Conservation (phyloP, 2,329 filamentous ascomycete species). For the Xylariomycetidae sp. region DNA sequence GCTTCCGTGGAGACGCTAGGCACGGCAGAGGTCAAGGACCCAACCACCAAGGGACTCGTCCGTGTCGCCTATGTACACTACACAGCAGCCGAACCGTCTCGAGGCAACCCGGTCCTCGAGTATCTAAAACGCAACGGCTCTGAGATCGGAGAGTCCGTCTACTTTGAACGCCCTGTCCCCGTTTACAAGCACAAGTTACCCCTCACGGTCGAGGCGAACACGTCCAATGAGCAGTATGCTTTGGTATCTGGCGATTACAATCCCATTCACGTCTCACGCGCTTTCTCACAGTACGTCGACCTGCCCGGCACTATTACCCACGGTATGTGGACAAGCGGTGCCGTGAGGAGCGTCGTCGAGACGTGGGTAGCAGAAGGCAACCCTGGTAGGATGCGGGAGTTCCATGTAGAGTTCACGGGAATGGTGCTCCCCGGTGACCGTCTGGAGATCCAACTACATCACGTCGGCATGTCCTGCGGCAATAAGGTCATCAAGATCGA, state of each 20-base stretch:
- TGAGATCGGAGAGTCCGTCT: too few species aligned
- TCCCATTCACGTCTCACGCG: conserved; percentile 95
- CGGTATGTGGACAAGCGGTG: conserved; percentile 98
- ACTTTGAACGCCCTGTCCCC: too few species aligned
- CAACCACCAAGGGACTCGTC: conserved; percentile 91
- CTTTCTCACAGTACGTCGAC: conserved; percentile 94
- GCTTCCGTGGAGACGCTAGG: conserved; percentile 85
- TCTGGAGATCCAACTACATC: conserved; percentile 89
- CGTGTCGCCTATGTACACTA: conserved; percentile 93
- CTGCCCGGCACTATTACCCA: conserved; percentile 96
- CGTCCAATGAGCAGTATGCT: conserved; percentile 98
- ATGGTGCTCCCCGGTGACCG: conserved; percentile 98
- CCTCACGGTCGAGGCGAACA: conserved; percentile 81
- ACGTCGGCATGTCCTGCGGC: conserved; percentile 94
- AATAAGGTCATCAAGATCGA: conserved; percentile 99
- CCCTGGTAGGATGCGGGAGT: conserved; percentile 92
- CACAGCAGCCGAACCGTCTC: conserved; percentile 66
- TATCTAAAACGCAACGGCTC: conserved; percentile 86
- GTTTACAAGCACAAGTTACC: too few species aligned
- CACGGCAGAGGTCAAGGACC: conserved; percentile 75
- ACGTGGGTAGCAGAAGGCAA: conserved; percentile 99
- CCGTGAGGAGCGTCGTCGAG: conserved; percentile 91
- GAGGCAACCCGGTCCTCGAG: conserved; percentile 92
- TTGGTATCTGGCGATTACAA: conserved; percentile 99
- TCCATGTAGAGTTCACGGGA: conserved; percentile 90